phyloP scores from a whole-genome alignment of 2,329 filamentous ascomycete genomes.

The Nemania sp. region DNA sequence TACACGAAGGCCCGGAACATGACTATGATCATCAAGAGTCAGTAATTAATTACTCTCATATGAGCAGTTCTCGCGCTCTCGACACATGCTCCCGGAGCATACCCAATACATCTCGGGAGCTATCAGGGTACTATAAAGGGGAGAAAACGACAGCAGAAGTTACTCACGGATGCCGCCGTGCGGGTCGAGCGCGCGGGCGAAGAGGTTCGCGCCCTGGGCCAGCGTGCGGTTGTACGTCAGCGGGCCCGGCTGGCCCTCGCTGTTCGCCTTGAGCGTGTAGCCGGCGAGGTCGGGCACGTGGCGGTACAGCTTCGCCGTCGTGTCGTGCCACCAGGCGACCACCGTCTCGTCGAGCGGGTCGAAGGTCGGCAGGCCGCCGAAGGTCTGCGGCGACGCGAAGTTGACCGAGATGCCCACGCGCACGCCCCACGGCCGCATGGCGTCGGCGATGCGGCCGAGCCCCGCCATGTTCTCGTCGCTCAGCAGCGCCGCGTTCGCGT shows the following conservation, averaged over 20 bases:
- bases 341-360: conserved; percentile 67
- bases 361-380: conserved; percentile 63
- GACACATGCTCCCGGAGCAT: too few species aligned
- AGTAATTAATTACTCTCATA: too few species aligned
- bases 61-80: too few species aligned
- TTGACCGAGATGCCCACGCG: conserved; percentile 68
- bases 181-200: conserved; percentile 61
- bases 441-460: conserved; percentile 64
- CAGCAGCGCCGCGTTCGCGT: conserved; percentile 65
- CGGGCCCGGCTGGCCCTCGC: conserved; percentile 72
- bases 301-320: conserved; percentile 63
- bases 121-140: too few species aligned
- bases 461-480: conserved; percentile 63
- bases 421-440: conserved; percentile 69
- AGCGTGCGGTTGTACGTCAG: conserved; percentile 72
- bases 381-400: conserved; percentile 65
- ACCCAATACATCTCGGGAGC: too few species aligned
- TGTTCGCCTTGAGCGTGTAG: conserved; percentile 73
- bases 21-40: too few species aligned
- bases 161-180: conserved; percentile 64
- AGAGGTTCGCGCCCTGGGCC: conserved; percentile 70
- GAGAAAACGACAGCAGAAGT: too few species aligned
- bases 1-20: conserved; percentile 78
- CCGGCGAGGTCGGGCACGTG: conserved; percentile 69
- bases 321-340: conserved; percentile 64